Evolutionary conservation across 164 flowering plant species (phyloP).

Genomic region (Platanus orientalis): DNA sequence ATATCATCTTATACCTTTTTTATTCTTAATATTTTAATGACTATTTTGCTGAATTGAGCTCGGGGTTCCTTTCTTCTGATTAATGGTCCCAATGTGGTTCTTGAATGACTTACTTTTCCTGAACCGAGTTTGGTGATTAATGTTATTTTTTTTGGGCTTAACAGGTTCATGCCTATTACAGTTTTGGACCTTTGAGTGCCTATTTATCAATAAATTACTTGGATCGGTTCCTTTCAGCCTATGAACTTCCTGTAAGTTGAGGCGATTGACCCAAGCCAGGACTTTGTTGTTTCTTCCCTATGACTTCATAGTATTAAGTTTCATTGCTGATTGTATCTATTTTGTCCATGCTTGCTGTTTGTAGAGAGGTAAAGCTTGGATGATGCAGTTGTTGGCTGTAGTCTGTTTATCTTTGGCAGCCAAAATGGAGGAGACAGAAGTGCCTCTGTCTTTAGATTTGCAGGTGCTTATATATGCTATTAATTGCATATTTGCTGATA

Average conservation of each 20-base stretch:
- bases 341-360: neutral
- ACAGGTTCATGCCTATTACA: slow-evolving; percentile 66
- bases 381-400: slow-evolving; percentile 71
- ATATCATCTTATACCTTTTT: neutral
- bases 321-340: slow-evolving; percentile 1
- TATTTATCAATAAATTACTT: slow-evolving; percentile 70
- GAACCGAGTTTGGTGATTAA: neutral
- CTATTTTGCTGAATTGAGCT: neutral
- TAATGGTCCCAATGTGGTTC: neutral
- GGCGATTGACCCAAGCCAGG: neutral
- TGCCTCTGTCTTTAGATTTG: slow-evolving; percentile 62
- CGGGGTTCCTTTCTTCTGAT: neutral
- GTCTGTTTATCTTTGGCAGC: slow-evolving; percentile 84
- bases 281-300: neutral
- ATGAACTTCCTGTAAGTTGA: slow-evolving; percentile 79
- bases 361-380: slow-evolving; percentile 73
- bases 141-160: slow-evolving; percentile 11
- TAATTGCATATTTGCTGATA: slow-evolving; percentile 10
- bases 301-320: neutral
- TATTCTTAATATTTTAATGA: too few relatives aligned
- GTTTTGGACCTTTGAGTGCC: slow-evolving; percentile 70
- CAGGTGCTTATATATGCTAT: slow-evolving; percentile 76
- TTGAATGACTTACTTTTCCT: neutral
- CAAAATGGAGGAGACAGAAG: slow-evolving; percentile 81
- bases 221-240: slow-evolving; percentile 80